A percentile compares a stretch with the other conserved stretches of the same genome.
Conservation (phyloP, 2,329 filamentous ascomycete species). For the Davidsoniella virescens region DNA sequence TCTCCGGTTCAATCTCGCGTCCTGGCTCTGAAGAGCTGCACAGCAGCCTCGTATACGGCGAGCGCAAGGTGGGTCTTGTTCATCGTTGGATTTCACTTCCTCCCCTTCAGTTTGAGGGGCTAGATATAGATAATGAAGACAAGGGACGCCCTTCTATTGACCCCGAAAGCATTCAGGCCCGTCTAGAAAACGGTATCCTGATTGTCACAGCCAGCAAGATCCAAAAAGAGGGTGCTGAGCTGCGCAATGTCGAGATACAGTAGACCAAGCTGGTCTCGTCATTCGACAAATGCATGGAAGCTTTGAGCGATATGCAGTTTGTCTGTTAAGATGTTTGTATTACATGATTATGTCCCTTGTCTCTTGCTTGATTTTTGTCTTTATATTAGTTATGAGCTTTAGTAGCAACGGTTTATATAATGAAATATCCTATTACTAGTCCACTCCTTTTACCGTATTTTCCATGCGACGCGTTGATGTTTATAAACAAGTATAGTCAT, state of each 20-base stretch:
- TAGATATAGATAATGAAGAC: constrained; percentile 18
- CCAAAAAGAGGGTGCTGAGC: constrained; percentile 48
- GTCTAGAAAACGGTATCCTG: constrained; percentile 63
- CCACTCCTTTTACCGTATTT: too few species aligned
- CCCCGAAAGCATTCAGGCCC: constrained; percentile 51
- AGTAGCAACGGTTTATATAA: too few species aligned
- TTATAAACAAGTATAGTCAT: too few species aligned
- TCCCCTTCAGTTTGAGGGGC: constrained; percentile 19
- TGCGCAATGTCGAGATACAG: constrained; percentile 42
- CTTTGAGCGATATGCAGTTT: too few species aligned
- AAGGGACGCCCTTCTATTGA: constrained; percentile 33
- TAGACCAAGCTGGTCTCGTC: constrained; percentile 16
- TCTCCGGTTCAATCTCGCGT: constrained; percentile 58
- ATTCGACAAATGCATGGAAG: too few species aligned
- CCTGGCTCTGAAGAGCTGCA: constrained; percentile 55
- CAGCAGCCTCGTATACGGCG: constrained; percentile 40
- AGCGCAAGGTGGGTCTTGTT: constrained; percentile 60
- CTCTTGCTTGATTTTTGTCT: too few species aligned
- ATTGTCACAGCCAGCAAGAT: constrained; percentile 65
- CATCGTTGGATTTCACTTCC: constrained; percentile 52
- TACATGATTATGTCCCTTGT: too few species aligned
- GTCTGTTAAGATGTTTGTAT: too few species aligned
- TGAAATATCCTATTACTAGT: too few species aligned
- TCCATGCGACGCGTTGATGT: too few species aligned
- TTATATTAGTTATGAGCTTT: too few species aligned